A percentile compares a stretch with the other conserved stretches of the same genome.
These are phyloP conservation scores for Spergularia azorica DNA, from an alignment of 179 eudicot species.

Conservation along the genomic window DNA sequence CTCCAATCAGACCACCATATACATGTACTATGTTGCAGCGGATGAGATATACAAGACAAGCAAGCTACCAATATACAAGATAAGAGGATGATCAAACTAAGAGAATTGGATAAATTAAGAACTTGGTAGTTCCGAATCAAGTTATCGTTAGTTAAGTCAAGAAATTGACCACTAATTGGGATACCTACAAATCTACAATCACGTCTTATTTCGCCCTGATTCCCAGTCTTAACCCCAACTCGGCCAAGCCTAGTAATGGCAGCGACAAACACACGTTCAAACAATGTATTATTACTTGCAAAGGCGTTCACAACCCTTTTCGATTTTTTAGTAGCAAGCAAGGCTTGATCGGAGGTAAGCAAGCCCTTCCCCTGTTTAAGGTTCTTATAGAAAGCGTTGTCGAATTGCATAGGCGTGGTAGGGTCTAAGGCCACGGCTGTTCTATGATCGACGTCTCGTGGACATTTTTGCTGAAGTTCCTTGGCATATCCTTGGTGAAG, in stretches of 20 bases:
- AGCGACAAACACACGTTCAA: slow-evolving; percentile 50
- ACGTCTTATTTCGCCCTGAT: slow-evolving; percentile 62
- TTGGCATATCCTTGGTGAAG: slow-evolving; percentile 51
- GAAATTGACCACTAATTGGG: slow-evolving; percentile 9
- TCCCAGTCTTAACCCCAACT: slow-evolving; percentile 71
- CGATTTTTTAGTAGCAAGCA: slow-evolving; percentile 52
- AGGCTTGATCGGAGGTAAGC: slow-evolving; percentile 62
- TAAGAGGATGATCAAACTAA: too few relatives aligned
- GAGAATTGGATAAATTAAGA: too few relatives aligned
- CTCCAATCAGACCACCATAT: too few relatives aligned
- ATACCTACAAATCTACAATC: slow-evolving; percentile 53
- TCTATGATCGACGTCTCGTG: slow-evolving; percentile 58
- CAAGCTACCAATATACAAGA: too few relatives aligned
- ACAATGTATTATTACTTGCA: slow-evolving; percentile 54
- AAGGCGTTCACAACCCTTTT: slow-evolving; percentile 55
- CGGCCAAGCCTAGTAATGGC: slow-evolving; percentile 81
- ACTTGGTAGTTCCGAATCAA: neutral
- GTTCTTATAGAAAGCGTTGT: slow-evolving; percentile 67
- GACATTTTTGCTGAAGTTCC: slow-evolving; percentile 59
- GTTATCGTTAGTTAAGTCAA: neutral
- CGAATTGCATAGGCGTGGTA: slow-evolving; percentile 55
- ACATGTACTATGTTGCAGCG: too few relatives aligned
- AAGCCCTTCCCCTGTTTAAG: slow-evolving; percentile 62
- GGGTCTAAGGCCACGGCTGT: slow-evolving; percentile 73
- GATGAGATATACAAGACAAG: too few relatives aligned